phyloP scores from a whole-genome alignment of 805 yeast species.

The Kodamaea jinghongensis region DNA sequence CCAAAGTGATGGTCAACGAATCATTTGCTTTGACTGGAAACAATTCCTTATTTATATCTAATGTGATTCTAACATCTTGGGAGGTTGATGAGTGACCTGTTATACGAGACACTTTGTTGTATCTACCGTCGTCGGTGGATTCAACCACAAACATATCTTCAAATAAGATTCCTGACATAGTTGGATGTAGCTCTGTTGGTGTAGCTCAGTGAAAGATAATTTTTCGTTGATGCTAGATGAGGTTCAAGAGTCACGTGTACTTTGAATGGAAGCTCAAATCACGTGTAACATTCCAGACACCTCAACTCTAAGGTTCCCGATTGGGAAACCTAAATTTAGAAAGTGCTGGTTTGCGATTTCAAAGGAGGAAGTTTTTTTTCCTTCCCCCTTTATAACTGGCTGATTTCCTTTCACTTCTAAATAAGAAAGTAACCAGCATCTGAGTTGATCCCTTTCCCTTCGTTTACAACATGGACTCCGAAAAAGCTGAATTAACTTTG shows the following conservation, averaged over 20 bases:
- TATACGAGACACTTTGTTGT: conserved; percentile 87
- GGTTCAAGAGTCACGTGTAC: neutral
- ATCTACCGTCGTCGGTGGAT: conserved; percentile 82
- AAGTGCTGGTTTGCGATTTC: conserved; percentile 1
- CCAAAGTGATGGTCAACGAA: conserved; percentile 80
- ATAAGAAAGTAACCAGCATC: conserved; percentile 1
- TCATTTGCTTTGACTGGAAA: conserved; percentile 80
- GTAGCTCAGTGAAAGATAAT: neutral
- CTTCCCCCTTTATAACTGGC: no score
- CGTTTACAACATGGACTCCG: neutral
- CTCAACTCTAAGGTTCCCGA: neutral
- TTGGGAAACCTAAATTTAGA: conserved; percentile 3
- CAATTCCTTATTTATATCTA: conserved; percentile 88
- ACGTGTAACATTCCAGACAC: neutral
- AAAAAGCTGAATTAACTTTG: neutral
- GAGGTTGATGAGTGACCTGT: conserved; percentile 85
- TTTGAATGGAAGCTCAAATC: neutral
- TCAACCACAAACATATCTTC: conserved; percentile 90
- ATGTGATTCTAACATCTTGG: conserved; percentile 72
- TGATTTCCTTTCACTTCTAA: no score
- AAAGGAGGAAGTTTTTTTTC: conserved; percentile 2
- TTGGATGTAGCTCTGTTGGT: neutral
- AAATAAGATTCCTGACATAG: conserved; percentile 65
- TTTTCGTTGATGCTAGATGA: conserved; percentile 1
- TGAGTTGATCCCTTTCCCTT: neutral